Evolutionary conservation across 805 yeast genomes (phyloP), one percentile per base, ranked within the genome.

Genomic region (Yamadazyma kitorensis): DNA sequence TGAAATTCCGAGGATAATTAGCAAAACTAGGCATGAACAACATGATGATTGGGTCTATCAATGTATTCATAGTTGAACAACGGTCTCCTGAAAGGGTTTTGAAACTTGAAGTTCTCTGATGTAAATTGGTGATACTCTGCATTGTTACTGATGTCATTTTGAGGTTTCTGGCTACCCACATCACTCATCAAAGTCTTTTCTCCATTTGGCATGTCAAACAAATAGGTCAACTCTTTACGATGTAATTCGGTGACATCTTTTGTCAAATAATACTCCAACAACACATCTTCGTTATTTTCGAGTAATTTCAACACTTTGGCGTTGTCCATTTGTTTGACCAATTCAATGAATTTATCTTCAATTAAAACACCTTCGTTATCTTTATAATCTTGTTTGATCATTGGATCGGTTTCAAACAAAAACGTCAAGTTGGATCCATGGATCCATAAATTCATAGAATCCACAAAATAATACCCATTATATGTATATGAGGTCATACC

Each of bases 21-120:
- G n/a, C n/a, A n/a, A n/a, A n/a, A n/a, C 12, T 24, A 24, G 7
- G 27, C 27, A 12, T 11, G 12, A 11, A 24, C 30, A 27, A 26
- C 28, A 26, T 50, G 53, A 33, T 52, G 54, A 12, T 34, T 42
- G 16, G 54, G 52, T 33, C 51, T 40, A 31, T 54, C 59, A 20
- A 55, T 49, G 29, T 39, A 37, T 36, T 55, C 60, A 36, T 51
- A 55, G 29, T 51, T 51, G 37, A 51, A 55, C 19, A 55, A 39
- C 6, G 60, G 49, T 27, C 57, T 36, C 38, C 54, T 41, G 24
- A 52, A 43, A 16, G 60, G 60, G 16, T 39, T 47, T 37, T 44
- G 49, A 37, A 54, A 52, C 31, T 47, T 44, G 37, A 52, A 44
- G 18, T 34, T 34, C 22, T 41, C 28, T 2, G 47, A 39, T 8